Base-by-base conservation (phyloP, 805 yeast genomes). In the Grigorovia transvaalensis region DNA sequence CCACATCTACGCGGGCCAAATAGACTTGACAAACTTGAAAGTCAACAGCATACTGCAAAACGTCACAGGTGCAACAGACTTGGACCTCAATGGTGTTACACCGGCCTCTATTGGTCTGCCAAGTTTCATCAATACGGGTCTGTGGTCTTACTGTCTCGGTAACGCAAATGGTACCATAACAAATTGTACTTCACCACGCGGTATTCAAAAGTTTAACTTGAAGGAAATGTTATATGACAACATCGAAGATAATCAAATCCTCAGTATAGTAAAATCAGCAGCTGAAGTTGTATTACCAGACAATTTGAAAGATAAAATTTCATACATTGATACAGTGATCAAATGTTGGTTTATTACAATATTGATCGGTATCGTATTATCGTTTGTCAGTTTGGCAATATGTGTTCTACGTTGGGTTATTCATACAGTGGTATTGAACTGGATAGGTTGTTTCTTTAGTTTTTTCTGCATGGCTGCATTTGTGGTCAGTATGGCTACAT, bases 61-160 rank as follows among this genome's bases (percentile, higher is more conserved):
- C 2, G 51, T 55, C n/a, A 50, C 65, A 2, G 42, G 51, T 8
- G 17, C 42, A 13, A 38, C 17, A 7, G 15, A 13, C 8, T 15
- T 38, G 8, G 8, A 38, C 15, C 15, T 38, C 4, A 7, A 13
- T 40, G 44, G 62, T 11, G 48, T 55, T 2, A 40, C 57, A 1
- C n/a, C 61, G 7, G 49, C 53, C 4, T 53, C 56, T 6, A 51
- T 56, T 45, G 77, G 77, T 2, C 57, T 80, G 44, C 68, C 68
- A 9, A 63, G 77, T 2, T 75, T 74, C 45, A 69, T 76, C 57
- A 72, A 77, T 15, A 68, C 81, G 38, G 85, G 87, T 41, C 66
- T 79, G 57, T 82, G 84, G 78, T 84, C 84, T 23, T 82, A 79
- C 66, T 83, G 89, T 65, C 59, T 70, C 50, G 84, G 81, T 20